These are phyloP conservation scores for Salix suchowensis DNA, from an alignment of 345 rosid genomes.

Conservation along the genomic window DNA sequence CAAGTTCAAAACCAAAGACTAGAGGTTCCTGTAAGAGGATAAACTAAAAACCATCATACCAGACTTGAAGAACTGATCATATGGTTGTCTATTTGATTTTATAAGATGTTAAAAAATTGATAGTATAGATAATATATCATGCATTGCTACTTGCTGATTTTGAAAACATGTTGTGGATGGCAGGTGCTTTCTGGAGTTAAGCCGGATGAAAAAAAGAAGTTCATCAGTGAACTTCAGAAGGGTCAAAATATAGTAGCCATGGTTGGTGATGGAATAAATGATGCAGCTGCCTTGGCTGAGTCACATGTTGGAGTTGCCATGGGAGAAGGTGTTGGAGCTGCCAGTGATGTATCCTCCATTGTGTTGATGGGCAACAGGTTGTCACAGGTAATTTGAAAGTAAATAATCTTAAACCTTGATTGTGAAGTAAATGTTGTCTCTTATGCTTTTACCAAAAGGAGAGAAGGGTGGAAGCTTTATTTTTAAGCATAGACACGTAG, in stretches of 20 bases:
- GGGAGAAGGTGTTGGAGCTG: constrained; percentile 96
- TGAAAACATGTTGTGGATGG: constrained; percentile 10
- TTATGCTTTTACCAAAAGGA: background rate
- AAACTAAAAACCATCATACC: background rate
- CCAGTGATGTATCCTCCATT: constrained; percentile 89
- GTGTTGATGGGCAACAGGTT: constrained; percentile 84
- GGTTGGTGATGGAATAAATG: constrained; percentile 98
- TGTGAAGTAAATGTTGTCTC: background rate
- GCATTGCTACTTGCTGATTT: background rate
- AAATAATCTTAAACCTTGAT: background rate
- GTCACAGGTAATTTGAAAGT: constrained; percentile 62
- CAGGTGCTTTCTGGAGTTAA: constrained; percentile 83
- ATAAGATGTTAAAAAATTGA: background rate
- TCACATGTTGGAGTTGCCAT: constrained; percentile 87
- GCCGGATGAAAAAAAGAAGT: constrained; percentile 74
- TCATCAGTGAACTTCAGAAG: constrained; percentile 66
- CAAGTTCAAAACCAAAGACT: background rate
- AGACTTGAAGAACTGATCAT: background rate
- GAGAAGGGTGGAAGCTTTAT: background rate
- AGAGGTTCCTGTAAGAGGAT: background rate
- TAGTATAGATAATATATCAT: background rate
- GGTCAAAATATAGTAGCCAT: constrained; percentile 74
- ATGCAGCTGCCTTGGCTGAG: constrained; percentile 94
- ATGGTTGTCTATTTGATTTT: background rate
- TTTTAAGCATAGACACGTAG: background rate